phyloP scores from a whole-genome alignment of 2,329 filamentous ascomycete species.

The Elsinoe australis region DNA sequence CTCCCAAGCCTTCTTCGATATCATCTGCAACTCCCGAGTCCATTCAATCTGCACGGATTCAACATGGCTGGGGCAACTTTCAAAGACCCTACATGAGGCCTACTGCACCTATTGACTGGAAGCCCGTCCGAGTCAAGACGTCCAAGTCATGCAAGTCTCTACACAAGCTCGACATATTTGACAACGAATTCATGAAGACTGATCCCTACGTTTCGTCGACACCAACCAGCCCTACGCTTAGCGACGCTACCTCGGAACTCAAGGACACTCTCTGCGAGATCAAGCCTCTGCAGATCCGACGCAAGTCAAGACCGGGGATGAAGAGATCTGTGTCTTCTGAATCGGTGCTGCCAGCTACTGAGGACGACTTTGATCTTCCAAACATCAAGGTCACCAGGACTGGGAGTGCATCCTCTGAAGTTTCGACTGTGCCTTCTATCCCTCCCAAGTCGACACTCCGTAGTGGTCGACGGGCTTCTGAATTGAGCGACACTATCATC shows the following conservation, averaged over 20 bases:
- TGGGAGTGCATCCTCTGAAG: neutral
- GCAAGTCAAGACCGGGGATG: conserved; percentile 9
- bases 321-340: conserved; percentile 7
- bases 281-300: conserved; percentile 14
- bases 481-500: neutral
- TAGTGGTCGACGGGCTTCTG: neutral
- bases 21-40: conserved; percentile 10
- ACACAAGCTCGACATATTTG: conserved; percentile 22
- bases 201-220: conserved; percentile 18
- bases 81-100: conserved; percentile 11
- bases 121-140: conserved; percentile 15
- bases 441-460: conserved; percentile 7
- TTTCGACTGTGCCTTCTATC: neutral
- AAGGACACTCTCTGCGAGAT: conserved; percentile 15
- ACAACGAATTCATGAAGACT: conserved; percentile 23
- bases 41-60: neutral
- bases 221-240: conserved; percentile 38
- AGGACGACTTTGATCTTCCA: conserved; percentile 1
- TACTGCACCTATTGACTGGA: conserved; percentile 8
- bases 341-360: neutral
- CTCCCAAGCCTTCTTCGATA: neutral
- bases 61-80: conserved; percentile 3
- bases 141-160: conserved; percentile 20
- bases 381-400: conserved; percentile 13
- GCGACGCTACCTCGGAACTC: conserved; percentile 38